Conservation (phyloP, 148 eudicot genomes). For the Rhododendron vialii region DNA sequence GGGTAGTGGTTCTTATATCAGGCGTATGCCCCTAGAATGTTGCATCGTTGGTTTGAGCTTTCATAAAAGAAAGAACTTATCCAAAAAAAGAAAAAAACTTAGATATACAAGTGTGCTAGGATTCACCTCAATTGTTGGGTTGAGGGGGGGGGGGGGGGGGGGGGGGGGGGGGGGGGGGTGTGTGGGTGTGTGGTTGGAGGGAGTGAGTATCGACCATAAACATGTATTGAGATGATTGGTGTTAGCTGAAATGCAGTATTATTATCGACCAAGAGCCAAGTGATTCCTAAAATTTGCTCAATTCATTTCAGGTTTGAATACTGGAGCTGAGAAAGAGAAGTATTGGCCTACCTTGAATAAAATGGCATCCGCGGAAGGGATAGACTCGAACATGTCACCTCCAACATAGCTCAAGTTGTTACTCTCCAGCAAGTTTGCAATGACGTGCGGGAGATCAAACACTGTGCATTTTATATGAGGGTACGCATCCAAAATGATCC, state of each 20-base stretch:
- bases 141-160: too few relatives aligned
- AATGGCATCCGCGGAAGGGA: slow-evolving; percentile 7
- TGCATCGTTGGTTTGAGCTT: too few relatives aligned
- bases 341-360: background rate
- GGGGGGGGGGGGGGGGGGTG: too few relatives aligned
- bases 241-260: background rate
- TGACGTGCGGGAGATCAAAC: slow-evolving; percentile 1
- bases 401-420: slow-evolving; percentile 1
- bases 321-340: background rate
- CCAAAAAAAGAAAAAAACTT: too few relatives aligned
- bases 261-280: background rate
- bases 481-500: slow-evolving; percentile 3
- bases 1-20: too few relatives aligned
- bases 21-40: too few relatives aligned
- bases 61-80: too few relatives aligned
- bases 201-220: too few relatives aligned
- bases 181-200: too few relatives aligned
- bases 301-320: background rate
- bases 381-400: slow-evolving; percentile 3
- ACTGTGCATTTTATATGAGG: slow-evolving; percentile 10
- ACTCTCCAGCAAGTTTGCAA: background rate
- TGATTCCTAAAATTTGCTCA: background rate
- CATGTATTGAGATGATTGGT: too few relatives aligned
- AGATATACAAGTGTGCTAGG: too few relatives aligned
- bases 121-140: too few relatives aligned